Conservation (phyloP, 106 monocot genomes). For the Apostasia ramifera region DNA sequence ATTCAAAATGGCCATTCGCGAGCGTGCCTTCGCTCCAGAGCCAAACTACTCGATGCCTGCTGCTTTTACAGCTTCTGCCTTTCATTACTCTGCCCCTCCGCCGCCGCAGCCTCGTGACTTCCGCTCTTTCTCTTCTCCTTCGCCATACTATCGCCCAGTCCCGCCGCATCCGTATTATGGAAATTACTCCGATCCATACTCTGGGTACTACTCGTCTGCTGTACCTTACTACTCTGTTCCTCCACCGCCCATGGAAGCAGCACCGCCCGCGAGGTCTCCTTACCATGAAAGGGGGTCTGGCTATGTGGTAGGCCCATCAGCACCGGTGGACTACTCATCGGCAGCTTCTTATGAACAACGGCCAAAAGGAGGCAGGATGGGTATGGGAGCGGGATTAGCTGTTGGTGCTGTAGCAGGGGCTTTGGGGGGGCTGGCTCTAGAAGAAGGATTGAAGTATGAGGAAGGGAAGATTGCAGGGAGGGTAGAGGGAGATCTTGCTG, state of each 20-base stretch:
- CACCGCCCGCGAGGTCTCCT: slow-evolving; percentile 14
- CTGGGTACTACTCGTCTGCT: slow-evolving; percentile 30
- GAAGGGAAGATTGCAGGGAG: slow-evolving; percentile 61
- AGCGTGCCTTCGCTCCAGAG: slow-evolving; percentile 29
- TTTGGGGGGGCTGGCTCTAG: slow-evolving; percentile 60
- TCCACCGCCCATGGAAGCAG: slow-evolving; percentile 25
- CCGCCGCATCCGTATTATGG: slow-evolving; percentile 19
- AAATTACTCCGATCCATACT: slow-evolving; percentile 38
- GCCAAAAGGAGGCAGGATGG: slow-evolving; percentile 29
- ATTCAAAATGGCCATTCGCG: slow-evolving; percentile 56
- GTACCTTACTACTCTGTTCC: slow-evolving; percentile 38
- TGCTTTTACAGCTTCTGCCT: slow-evolving; percentile 8
- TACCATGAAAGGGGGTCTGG: slow-evolving; percentile 30
- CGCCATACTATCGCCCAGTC: slow-evolving; percentile 11
- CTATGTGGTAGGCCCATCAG: slow-evolving; percentile 49
- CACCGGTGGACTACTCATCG: slow-evolving; percentile 49
- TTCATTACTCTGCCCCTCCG: slow-evolving; percentile 39
- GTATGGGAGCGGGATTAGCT: slow-evolving; percentile 50
- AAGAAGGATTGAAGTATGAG: slow-evolving; percentile 63
- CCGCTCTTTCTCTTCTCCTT: slow-evolving; percentile 26
- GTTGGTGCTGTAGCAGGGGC: slow-evolving; percentile 74
- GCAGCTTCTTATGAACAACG: slow-evolving; percentile 30
- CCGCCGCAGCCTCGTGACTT: slow-evolving; percentile 25
- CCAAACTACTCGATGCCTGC: slow-evolving; percentile 23
- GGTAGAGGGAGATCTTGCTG: slow-evolving; percentile 23